Base-by-base conservation (phyloP, 257 asterid genomes). In the Solanum sejunctum region DNA sequence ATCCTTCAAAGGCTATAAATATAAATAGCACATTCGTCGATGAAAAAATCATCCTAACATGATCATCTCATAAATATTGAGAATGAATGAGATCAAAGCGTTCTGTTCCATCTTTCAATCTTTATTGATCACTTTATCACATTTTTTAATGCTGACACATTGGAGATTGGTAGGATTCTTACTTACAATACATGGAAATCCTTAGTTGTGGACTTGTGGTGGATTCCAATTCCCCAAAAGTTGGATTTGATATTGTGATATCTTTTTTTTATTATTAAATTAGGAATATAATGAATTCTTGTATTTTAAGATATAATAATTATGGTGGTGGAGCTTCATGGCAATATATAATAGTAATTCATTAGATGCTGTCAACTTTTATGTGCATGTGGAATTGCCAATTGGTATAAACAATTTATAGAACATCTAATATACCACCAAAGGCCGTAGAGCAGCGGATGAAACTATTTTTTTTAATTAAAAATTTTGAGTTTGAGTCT, bases 231-330 rank as follows among this genome's bases (percentile, higher is more conserved):
- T 67, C 75, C 49, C 75, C 12, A 16, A 67, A 67, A 67, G 75
- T 67, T 32, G 47, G 91, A 87, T 87, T 18, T 83, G 90, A 85
- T 84, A 81, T 72, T 58, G 39, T 26, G 72, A 52, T 64, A 49
- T 45, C 32, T 5, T 36, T 23, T 83, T 66, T 70, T 70, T 78
- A 84, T 70, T 70, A 72, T 61, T 78, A 84, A 57, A 52, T 70
- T 32, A 11, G 86, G 89, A 89, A 92, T 88, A 92, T 88, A 78
- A 86, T 86, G 89, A 89, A 88, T 87, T 92, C 47, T 93, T 92
- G 71, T 81, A 89, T 81, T 88, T 85, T 75, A 90, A 94, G 92
- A 85, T 36, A 36, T 36, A 84, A 90, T 84, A 88, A 87, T 90
- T 91, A 85, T 86, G 88, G 66, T 70, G 21, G 63, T 77, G 63